Percentiles rank a stretch among this genome's conserved stretches.
Conservation (phyloP, 2,329 filamentous ascomycete species). For the Cladophialophora carrionii region DNA sequence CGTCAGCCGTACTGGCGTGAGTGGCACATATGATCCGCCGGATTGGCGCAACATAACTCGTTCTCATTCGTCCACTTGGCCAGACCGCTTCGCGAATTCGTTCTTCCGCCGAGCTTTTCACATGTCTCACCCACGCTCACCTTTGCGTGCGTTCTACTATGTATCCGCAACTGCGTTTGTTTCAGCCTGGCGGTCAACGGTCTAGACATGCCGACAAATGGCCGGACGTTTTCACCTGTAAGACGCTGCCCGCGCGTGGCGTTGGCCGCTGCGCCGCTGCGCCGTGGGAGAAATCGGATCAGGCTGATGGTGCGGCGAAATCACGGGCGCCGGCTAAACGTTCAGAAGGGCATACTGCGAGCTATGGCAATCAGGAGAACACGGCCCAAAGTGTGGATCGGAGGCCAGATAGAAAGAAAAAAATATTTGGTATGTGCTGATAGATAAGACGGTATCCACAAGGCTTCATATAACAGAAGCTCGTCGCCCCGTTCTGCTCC, state of each 20-base stretch:
- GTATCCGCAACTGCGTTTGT: too few relatives aligned
- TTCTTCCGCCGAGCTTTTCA: background rate
- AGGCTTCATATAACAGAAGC: conserved; percentile 14
- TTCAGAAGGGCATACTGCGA: conserved; percentile 2
- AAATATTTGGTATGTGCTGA: conserved; percentile 13
- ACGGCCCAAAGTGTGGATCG: background rate
- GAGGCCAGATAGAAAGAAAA: background rate
- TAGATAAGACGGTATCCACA: conserved; percentile 18
- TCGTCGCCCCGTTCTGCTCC: conserved; percentile 4
- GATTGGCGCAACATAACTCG: background rate
- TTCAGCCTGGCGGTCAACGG: background rate
- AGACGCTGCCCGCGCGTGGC: too few relatives aligned
- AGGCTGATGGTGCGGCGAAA: conserved; percentile 16
- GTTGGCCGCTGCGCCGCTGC: too few relatives aligned
- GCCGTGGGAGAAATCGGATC: conserved; percentile 11
- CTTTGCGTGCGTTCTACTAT: too few relatives aligned
- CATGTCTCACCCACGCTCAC: background rate
- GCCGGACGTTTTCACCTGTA: too few relatives aligned
- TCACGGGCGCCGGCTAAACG: conserved; percentile 23
- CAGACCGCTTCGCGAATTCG: background rate
- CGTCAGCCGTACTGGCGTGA: background rate
- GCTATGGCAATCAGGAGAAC: background rate
- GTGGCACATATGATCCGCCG: background rate
- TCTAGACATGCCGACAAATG: background rate
- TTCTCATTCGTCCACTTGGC: too few relatives aligned